A percentile compares a stretch with the other conserved stretches of the same genome.
These are phyloP conservation scores for Wilcoxina mikolae DNA, from an alignment of 495 filamentous ascomycete genomes.

Conservation along the genomic window DNA sequence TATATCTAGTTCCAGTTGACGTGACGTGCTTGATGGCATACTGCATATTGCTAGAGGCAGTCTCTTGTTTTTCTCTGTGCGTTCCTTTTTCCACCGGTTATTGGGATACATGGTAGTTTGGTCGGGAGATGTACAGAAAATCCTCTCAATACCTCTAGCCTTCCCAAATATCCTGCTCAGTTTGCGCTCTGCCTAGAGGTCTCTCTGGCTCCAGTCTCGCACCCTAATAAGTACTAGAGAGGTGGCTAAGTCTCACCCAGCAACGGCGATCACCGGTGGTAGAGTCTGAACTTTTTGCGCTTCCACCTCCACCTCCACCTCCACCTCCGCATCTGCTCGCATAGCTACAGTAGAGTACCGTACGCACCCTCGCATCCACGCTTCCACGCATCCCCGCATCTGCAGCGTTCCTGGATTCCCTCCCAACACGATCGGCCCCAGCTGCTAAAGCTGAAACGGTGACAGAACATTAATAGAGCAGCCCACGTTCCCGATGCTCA, in stretches of 20 bases:
- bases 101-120: too few species aligned
- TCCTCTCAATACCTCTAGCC: background rate
- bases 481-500: background rate
- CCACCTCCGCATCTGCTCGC: background rate
- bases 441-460: background rate
- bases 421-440: too few species aligned
- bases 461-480: background rate
- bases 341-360: too few species aligned
- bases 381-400: background rate
- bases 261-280: background rate
- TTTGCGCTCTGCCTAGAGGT: too few species aligned
- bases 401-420: background rate
- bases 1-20: background rate
- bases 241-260: too few species aligned
- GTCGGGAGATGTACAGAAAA: background rate
- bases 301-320: background rate
- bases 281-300: too few species aligned
- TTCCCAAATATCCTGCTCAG: background rate
- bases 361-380: background rate
- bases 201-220: too few species aligned
- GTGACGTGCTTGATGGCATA: background rate
- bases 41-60: too few species aligned
- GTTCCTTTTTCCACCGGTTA: background rate
- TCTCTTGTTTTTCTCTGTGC: background rate
- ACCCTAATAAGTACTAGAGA: too few species aligned